Percentiles rank a stretch among this genome's conserved stretches.
phyloP scores from a whole-genome alignment of 768 basidiomycete genomes.

The Tricholomella constricta region DNA sequence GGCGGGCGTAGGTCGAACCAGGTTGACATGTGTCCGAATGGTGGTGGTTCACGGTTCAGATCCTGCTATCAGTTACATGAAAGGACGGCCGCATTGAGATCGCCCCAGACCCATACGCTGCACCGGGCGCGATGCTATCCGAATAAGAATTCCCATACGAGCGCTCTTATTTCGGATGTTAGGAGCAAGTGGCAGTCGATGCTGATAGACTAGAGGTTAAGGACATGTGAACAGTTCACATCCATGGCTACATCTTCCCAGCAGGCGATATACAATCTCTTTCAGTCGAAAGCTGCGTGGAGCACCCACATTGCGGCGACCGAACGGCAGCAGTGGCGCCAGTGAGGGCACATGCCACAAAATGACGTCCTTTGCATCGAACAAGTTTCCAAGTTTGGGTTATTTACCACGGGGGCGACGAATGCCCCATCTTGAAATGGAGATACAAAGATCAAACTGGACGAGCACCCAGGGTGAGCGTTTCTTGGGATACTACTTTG shows the following conservation, averaged over 20 bases:
- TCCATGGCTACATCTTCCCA: neutral
- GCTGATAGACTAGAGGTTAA: neutral
- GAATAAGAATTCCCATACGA: neutral
- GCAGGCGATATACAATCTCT: neutral
- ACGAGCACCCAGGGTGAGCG: too few species aligned
- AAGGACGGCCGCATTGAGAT: neutral
- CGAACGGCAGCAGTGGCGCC: neutral
- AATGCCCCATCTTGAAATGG: neutral
- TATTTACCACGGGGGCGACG: neutral
- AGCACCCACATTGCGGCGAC: neutral
- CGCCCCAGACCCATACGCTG: neutral
- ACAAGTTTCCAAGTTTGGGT: neutral
- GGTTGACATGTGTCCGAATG: neutral
- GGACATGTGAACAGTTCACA: neutral
- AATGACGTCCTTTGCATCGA: neutral
- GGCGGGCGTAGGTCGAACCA: neutral
- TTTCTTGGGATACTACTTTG: too few species aligned
- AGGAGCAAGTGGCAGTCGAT: neutral
- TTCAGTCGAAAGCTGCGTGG: neutral
- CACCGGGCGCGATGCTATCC: conserved; percentile 1
- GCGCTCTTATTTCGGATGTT: neutral
- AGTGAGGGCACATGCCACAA: neutral
- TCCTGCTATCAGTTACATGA: neutral
- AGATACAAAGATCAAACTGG: too few species aligned
- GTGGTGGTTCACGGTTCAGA: neutral